Conservation (phyloP, 495 filamentous ascomycete genomes). For the Symbiotaphrina buchneri region DNA sequence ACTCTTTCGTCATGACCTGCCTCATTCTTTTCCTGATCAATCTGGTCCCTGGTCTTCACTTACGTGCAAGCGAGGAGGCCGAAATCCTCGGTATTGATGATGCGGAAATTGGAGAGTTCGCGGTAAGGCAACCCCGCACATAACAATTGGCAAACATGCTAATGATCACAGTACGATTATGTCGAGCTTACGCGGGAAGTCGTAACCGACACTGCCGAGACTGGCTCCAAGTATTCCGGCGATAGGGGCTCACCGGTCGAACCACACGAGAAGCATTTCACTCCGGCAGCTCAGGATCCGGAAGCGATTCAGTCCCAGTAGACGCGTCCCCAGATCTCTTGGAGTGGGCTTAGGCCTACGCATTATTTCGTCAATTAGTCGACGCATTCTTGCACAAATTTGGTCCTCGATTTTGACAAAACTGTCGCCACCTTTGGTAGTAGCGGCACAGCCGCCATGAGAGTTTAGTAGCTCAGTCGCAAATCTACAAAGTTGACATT, state of each 20-base stretch:
- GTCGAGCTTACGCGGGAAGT: constrained; percentile 83
- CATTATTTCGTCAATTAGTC: too few relatives aligned
- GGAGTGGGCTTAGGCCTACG: too few relatives aligned
- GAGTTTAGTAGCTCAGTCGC: too few relatives aligned
- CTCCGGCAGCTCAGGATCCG: background rate
- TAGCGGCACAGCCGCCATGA: too few relatives aligned
- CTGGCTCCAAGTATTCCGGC: constrained; percentile 4
- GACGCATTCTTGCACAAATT: too few relatives aligned
- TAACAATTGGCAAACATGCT: constrained; percentile 4
- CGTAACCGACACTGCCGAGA: constrained; percentile 21
- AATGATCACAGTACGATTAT: constrained; percentile 54
- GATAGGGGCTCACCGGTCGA: constrained; percentile 3
- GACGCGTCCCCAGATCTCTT: too few relatives aligned
- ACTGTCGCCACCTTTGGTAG: too few relatives aligned
- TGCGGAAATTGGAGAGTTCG: constrained; percentile 91
- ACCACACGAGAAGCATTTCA: constrained; percentile 1
- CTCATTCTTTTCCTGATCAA: constrained; percentile 78
- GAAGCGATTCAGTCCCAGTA: background rate
- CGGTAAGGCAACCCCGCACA: constrained; percentile 22
- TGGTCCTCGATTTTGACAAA: too few relatives aligned
- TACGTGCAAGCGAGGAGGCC: constrained; percentile 63
- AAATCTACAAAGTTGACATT: too few relatives aligned
- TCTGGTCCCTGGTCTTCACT: constrained; percentile 58
- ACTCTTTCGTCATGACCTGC: constrained; percentile 72
- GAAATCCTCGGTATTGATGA: constrained; percentile 89